Evolutionary conservation across 2,329 filamentous ascomycete species (phyloP).

Genomic region (Chrysoporthe austroafricana): DNA sequence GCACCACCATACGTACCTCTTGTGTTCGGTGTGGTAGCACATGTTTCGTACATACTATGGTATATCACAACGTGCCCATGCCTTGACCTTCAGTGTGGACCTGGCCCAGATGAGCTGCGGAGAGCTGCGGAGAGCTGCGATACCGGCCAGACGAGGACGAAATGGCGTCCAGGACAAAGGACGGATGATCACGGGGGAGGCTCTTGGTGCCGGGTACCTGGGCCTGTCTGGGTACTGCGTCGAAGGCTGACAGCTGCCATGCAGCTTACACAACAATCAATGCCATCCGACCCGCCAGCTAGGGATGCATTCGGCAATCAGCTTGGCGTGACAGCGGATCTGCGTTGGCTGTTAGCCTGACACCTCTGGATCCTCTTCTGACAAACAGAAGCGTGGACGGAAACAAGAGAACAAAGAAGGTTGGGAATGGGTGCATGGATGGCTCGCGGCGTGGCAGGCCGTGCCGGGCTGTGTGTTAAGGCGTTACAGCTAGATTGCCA

Average conservation of each 20-base stretch:
- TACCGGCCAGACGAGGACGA: too few species aligned
- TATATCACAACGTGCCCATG: background rate
- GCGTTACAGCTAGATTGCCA: background rate
- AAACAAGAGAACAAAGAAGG: constrained; percentile 3
- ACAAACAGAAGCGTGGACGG: background rate
- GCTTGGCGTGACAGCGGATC: too few species aligned
- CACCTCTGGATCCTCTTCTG: background rate
- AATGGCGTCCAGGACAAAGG: background rate
- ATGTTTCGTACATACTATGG: background rate
- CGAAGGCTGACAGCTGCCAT: background rate
- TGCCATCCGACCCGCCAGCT: background rate
- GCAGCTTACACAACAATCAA: background rate
- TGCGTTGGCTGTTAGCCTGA: background rate
- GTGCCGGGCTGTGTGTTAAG: constrained; percentile 1
- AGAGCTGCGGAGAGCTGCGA: too few species aligned
- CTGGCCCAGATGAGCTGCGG: too few species aligned
- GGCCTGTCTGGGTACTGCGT: background rate
- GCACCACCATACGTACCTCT: background rate
- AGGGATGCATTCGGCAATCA: background rate
- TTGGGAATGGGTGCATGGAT: background rate
- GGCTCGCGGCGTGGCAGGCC: background rate
- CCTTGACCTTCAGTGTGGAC: constrained; percentile 18
- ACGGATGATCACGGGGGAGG: background rate
- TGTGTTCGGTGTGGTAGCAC: background rate
- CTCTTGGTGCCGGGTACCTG: background rate